Base-by-base conservation (phyloP, 352 stramenopile genomes). In the Globisporangium rhizosaccharum region DNA sequence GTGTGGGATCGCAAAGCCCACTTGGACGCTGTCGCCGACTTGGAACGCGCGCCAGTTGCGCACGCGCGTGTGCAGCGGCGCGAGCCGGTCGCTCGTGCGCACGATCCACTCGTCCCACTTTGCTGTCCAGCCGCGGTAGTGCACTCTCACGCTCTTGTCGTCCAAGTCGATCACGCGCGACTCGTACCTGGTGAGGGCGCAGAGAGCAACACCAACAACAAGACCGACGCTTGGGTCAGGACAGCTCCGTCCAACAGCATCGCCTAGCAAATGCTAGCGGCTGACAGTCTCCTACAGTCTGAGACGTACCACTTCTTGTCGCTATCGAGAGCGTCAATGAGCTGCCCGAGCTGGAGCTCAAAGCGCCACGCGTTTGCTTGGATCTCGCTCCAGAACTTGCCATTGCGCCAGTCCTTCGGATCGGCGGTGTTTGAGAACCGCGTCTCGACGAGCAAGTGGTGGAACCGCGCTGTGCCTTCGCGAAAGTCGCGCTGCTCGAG, bases 41-140 rank as follows among this genome's bases (percentile, higher is more conserved):
- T 76, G 56, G 48, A 94, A 90, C 15, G 71, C 67, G 18, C 85
- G 76, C 85, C 85, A 94, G 55, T 91, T 87, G 7, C 36, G 66
- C 26, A 92, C 78, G 25, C 74, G 69, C 3, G 95, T 97, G 54
- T 97, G 84, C 55, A 98, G 92, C 2, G 89, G 91, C 28, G 87
- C 80, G 33, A 99, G 69, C 9, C 95, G 80, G 15, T 81, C 60
- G 12, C 95, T 98, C 59, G 91, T 76, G 33, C 79, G 87, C 7
- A 77, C 63, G 26, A 99, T 72, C 94, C 94, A 98, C 70, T 99
- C 95, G 71, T 99, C 96, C 97, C 97, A 99, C 59, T 97, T 92
- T 12, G 83, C 61, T 3, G 97, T 97, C 96, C 96, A 99, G 8
- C 96, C 96, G 56, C 98, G 97, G 67, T 98, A 99, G 67, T 98